These are phyloP conservation scores for Ailanthus altissimus DNA, from an alignment of 345 rosid genomes.

Conservation along the genomic window DNA sequence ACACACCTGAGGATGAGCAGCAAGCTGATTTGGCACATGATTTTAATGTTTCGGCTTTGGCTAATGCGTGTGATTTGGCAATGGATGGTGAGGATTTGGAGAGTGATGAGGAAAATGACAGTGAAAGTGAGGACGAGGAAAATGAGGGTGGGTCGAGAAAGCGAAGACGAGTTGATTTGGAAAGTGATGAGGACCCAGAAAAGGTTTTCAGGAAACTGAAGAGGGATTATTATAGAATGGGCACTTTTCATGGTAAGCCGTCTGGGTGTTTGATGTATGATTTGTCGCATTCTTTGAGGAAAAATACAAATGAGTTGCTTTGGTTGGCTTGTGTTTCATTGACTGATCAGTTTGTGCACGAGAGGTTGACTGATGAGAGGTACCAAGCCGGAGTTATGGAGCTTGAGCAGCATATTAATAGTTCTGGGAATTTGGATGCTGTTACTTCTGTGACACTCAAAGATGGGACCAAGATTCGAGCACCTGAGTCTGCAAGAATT, in stretches of 20 bases:
- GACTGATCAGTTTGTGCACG: conserved; percentile 95
- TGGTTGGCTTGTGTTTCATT: conserved; percentile 96
- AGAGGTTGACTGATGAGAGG: conserved; percentile 92
- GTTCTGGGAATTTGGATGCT: conserved; percentile 77
- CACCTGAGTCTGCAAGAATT: conserved; percentile 84
- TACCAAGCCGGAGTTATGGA: conserved; percentile 96
- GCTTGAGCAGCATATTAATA: conserved; percentile 91
- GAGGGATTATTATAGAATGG: conserved; percentile 73
- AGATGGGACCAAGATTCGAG: conserved; percentile 87
- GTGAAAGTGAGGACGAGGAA: conserved; percentile 42
- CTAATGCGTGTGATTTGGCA: conserved; percentile 47
- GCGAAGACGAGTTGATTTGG: conserved; percentile 55
- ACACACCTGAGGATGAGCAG: conserved; percentile 77
- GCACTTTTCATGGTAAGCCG: conserved; percentile 93
- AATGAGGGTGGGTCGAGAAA: conserved; percentile 50
- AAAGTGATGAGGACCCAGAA: conserved; percentile 41
- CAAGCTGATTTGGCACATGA: conserved; percentile 84
- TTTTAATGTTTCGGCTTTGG: conserved; percentile 74
- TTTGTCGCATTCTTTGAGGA: conserved; percentile 70
- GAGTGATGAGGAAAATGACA: conserved; percentile 39
- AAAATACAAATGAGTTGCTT: conserved; percentile 87
- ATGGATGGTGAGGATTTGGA: conserved; percentile 23
- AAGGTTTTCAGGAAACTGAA: conserved; percentile 65
- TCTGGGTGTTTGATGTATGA: conserved; percentile 88
- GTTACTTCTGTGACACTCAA: conserved; percentile 77